Conservation (phyloP, 2,329 filamentous ascomycete species). For the Diaporthe destruens region DNA sequence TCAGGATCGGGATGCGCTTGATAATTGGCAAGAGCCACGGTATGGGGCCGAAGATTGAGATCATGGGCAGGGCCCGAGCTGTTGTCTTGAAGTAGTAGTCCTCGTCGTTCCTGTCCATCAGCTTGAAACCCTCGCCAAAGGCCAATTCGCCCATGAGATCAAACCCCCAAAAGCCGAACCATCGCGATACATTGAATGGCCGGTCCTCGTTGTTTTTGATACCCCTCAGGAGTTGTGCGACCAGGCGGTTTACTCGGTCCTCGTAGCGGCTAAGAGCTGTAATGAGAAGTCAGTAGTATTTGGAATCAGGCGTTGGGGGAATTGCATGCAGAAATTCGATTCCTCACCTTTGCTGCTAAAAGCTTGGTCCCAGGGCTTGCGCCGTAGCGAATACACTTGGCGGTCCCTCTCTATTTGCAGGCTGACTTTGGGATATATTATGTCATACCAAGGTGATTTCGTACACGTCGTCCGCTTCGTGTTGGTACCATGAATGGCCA, state of each 20-base stretch:
- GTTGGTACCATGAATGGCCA: constrained; percentile 44
- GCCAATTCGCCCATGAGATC: constrained; percentile 23
- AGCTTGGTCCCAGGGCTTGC: constrained; percentile 17
- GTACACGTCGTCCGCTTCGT: constrained; percentile 41
- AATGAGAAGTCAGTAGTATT: not conserved
- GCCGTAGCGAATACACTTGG: not conserved
- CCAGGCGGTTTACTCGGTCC: not conserved
- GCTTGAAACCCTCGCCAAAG: constrained; percentile 8
- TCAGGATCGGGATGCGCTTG: not conserved
- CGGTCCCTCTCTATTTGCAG: not conserved
- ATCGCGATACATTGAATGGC: constrained; percentile 12
- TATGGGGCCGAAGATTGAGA: not conserved
- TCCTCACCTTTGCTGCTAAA: constrained; percentile 12
- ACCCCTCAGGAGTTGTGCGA: constrained; percentile 1
- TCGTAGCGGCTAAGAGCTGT: not conserved
- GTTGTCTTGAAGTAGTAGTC: constrained; percentile 14
- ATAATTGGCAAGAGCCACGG: constrained; percentile 9
- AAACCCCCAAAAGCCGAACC: constrained; percentile 25
- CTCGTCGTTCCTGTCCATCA: constrained; percentile 8
- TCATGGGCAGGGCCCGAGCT: constrained; percentile 9
- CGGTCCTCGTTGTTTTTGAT: not conserved
- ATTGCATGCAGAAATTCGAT: too few species aligned
- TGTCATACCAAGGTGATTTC: constrained; percentile 44
- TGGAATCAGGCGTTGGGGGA: not conserved
- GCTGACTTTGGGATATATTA: constrained; percentile 9